A percentile compares a stretch with the other conserved stretches of the same genome.
These are phyloP conservation scores for Podospora anserina DNA, from an alignment of 495 filamentous ascomycete species.

Conservation along the genomic window DNA sequence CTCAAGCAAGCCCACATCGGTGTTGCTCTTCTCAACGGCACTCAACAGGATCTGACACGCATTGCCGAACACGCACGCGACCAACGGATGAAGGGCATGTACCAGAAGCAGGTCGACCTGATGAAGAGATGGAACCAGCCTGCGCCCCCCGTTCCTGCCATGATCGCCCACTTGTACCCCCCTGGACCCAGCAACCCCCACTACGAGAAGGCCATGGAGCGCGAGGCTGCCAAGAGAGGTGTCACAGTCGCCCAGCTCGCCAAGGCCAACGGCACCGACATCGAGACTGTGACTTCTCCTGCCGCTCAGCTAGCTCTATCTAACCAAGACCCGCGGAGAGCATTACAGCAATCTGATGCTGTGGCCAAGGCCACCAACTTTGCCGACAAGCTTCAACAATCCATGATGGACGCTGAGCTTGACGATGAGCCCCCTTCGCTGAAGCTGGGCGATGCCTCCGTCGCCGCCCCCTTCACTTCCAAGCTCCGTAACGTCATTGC, in stretches of 20 bases:
- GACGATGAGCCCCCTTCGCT: conserved; percentile 90
- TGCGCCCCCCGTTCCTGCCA: conserved; percentile 76
- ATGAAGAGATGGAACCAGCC: conserved; percentile 95
- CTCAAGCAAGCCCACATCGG: conserved; percentile 98
- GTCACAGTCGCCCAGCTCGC: conserved; percentile 44
- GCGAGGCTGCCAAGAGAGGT: conserved; percentile 74
- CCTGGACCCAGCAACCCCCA: conserved; percentile 91
- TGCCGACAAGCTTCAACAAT: conserved; percentile 80
- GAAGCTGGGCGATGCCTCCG: conserved; percentile 95
- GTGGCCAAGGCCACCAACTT: conserved; percentile 69
- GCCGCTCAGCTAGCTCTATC: conserved; percentile 69
- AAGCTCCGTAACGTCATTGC: conserved; percentile 96
- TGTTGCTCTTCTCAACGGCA: conserved; percentile 92
- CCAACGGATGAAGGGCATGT: conserved; percentile 97
- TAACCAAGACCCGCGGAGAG: conserved; percentile 52
- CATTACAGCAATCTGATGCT: conserved; percentile 61
- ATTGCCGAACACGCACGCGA: conserved; percentile 91
- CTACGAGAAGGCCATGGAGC: conserved; percentile 86
- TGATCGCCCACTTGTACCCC: conserved; percentile 93
- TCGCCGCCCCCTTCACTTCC: conserved; percentile 95
- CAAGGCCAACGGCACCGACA: conserved; percentile 42
- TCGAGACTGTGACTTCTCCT: conserved; percentile 67
- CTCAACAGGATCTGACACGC: conserved; percentile 80
- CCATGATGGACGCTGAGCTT: conserved; percentile 87
- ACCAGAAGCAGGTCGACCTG: conserved; percentile 88